phyloP scores from a whole-genome alignment of 1,284 basidiomycete genomes.

The Pascua guehoae region DNA sequence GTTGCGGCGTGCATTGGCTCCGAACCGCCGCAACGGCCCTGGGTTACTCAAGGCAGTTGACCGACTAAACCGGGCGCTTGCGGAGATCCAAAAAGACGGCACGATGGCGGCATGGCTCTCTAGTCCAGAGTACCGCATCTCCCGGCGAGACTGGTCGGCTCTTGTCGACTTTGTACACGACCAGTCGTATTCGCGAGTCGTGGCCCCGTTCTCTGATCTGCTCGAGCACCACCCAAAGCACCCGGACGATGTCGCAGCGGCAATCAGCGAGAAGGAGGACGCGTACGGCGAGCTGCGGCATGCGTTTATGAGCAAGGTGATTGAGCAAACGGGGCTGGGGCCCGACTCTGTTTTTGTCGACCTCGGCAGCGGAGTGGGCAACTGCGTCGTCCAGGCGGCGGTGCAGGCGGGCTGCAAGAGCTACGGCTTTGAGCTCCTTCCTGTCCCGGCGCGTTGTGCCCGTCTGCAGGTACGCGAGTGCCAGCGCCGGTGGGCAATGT shows the following conservation, averaged over 20 bases:
- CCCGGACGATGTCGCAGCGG: conserved; percentile 39
- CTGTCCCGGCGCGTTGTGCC: conserved; percentile 52
- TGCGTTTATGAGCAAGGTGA: conserved; percentile 45
- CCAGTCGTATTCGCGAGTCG: conserved; percentile 56
- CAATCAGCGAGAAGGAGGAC: conserved; percentile 44
- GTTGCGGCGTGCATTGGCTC: conserved; percentile 52
- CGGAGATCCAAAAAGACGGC: conserved; percentile 44
- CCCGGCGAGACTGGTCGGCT: conserved; percentile 49
- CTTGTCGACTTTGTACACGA: conserved; percentile 51
- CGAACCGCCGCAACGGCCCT: conserved; percentile 53
- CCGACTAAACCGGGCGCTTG: conserved; percentile 53
- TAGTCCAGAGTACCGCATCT: conserved; percentile 20
- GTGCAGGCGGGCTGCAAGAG: conserved; percentile 53
- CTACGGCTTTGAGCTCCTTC: conserved; percentile 56
- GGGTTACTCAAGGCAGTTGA: conserved; percentile 52
- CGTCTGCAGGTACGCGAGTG: conserved; percentile 53
- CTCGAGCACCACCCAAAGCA: conserved; percentile 50
- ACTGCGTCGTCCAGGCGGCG: conserved; percentile 55
- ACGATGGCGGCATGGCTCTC: conserved; percentile 32
- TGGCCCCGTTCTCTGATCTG: conserved; percentile 52
- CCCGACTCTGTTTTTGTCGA: conserved; percentile 51
- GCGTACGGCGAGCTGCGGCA: conserved; percentile 48
- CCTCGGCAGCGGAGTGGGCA: conserved; percentile 57
- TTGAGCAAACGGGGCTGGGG: conserved; percentile 41
- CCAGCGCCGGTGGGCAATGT: conserved; percentile 53